Base-by-base conservation (phyloP, 2,329 filamentous ascomycete genomes). In the Aureobasidium subglaciale region DNA sequence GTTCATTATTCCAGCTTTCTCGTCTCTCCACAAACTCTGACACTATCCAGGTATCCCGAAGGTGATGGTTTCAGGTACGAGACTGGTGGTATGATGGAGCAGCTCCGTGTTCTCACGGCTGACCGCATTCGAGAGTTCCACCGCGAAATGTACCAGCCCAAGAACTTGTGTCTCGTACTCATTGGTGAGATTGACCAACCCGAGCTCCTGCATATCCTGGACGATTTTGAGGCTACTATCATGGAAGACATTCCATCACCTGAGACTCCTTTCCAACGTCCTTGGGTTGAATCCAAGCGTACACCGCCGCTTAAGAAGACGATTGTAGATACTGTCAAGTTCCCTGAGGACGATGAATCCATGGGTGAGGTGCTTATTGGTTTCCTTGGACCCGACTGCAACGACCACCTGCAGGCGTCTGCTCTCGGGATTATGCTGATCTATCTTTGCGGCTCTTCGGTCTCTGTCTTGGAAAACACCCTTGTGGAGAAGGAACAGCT, bases 51-150 rank as follows among this genome's bases (percentile, higher is more conserved):
- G 25, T 99, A 97, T 64, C 91, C 91, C 0, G 84, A 93, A 68
- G 87, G 88, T 43, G 84, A 95, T 55, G 93, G 93, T 2, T 99
- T 96, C 68, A 85, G 92, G 57, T 97, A 96, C 63, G 93, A 99
- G 72, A 99, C 93, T n/a, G 93, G 93, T 11, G 93, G 93, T 13
- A 90, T 96, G 86, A 95, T 95, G 75, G 89, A 96, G 64, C 87
- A 90, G 30, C 78, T 99, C 48, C 85, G 93, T 38, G 84, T 90
- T 3, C 75, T 99, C 43, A 93, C 90, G 0, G 84, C 90, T 1
- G 87, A 96, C 52, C 85, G 90, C 35, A 99, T 99, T 62, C 85
- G 93, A n/a, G 83, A 86, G 57, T 99, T 97, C 65, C 93, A 99
- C 70, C 85, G 85, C 59, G 88, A 91, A 61, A 97, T 99, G 92